Evolutionary conservation across 768 basidiomycete species (phyloP).

Genomic region (Hygrocybe coccinea): DNA sequence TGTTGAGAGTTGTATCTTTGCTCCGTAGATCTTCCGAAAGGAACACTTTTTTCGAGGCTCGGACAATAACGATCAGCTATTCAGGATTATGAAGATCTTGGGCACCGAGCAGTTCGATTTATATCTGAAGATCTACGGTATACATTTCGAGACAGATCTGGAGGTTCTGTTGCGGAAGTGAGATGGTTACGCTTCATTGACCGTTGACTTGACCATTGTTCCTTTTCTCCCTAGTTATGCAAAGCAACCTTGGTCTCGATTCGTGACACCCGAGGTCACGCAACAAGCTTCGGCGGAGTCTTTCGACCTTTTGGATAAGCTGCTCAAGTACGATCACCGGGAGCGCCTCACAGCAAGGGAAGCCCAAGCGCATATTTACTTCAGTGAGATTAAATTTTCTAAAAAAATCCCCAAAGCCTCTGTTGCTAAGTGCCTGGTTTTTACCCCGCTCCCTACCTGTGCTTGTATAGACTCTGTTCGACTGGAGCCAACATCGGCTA

Average conservation of each 20-base stretch:
- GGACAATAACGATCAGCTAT: constrained; percentile 69
- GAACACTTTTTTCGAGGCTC: constrained; percentile 74
- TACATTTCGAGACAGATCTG: constrained; percentile 60
- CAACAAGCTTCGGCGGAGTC: constrained; percentile 56
- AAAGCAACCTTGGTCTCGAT: constrained; percentile 61
- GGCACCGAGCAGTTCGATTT: constrained; percentile 62
- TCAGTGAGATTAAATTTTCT: constrained; percentile 38
- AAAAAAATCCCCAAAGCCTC: constrained; percentile 5
- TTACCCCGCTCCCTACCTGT: constrained; percentile 26
- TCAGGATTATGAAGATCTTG: constrained; percentile 63
- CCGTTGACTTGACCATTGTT: constrained; percentile 3
- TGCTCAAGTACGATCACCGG: constrained; percentile 66
- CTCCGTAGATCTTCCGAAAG: constrained; percentile 59
- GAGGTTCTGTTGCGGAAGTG: constrained; percentile 52
- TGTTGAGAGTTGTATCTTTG: not conserved
- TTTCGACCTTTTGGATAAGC: constrained; percentile 60
- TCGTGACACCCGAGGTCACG: constrained; percentile 55
- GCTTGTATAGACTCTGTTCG: constrained; percentile 44
- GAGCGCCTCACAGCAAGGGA: constrained; percentile 64
- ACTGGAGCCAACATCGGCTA: constrained; percentile 42
- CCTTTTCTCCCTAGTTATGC: constrained; percentile 39
- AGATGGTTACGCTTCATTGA: constrained; percentile 12
- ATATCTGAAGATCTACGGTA: constrained; percentile 57
- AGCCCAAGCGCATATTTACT: constrained; percentile 63
- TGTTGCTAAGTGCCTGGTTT: constrained; percentile 10